Base-by-base conservation (phyloP, 164 flowering plant species). In the Chimonanthus praecox region DNA sequence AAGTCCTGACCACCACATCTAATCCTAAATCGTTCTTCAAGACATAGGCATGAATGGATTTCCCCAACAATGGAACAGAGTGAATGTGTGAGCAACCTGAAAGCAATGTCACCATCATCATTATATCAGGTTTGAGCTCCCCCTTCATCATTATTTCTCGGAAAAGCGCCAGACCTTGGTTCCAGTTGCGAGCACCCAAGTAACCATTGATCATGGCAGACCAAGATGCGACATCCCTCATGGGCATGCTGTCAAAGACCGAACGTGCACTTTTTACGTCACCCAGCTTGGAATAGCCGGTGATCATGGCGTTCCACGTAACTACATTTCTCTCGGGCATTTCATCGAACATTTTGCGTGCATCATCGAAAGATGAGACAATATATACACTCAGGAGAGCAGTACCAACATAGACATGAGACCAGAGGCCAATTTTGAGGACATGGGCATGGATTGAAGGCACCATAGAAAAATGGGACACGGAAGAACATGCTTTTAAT, bases 291-390 rank as follows among this genome's bases (percentile, higher is more conserved):
- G 85, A 84, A 77, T 73, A 83, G 7, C 88, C 89, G 0, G 87
- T 74, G 49, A 89, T 81, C 89, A 91, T 87, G 0, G 87, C 80
- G 62, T 89, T 88, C 90, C 92, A 91, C 0, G 91, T 85, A 45
- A 86, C 87, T 0, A 81, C 68, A 60, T 82, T 89, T 73, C 82
- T 78, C 1, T 75, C 68, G 18, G 88, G 90, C 85, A 87, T 83
- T 88, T 87, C 87, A 16, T 89, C 94, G 70, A 91, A 91, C 88
- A 89, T 64, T 1, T 6, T 7, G 64, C 87, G 69, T 0, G 90
- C 90, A 61, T 81, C 80, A 0, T 7, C 9, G 43, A 91, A 80
- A 0, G 80, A 82, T 3, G 70, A n/a, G 2, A 71, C 51, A 2
- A 50, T 80, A 18, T 88, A 91, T 0, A 78, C 78, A 49, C 82